These are phyloP conservation scores for Aspergillus arachidicola DNA, from an alignment of 2,329 filamentous ascomycete species.

Conservation along the genomic window DNA sequence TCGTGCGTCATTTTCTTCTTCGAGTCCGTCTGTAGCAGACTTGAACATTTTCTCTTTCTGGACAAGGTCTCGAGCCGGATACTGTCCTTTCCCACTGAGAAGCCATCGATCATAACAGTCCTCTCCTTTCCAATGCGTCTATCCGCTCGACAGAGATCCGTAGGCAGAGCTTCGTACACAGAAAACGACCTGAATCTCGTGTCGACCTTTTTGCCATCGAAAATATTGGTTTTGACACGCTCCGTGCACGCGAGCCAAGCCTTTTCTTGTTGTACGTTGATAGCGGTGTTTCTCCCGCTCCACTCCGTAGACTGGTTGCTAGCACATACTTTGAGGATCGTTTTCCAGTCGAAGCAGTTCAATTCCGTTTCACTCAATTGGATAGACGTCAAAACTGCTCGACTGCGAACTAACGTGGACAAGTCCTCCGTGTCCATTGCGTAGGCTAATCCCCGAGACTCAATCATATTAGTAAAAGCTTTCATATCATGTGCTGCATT, in stretches of 20 bases:
- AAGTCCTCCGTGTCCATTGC: background rate
- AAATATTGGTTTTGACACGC: conserved; percentile 59
- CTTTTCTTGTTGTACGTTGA: conserved; percentile 52
- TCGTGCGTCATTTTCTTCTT: conserved; percentile 46
- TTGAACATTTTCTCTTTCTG: background rate
- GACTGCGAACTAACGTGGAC: background rate
- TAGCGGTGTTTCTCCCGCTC: background rate
- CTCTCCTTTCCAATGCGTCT: conserved; percentile 60
- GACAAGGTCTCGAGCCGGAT: conserved; percentile 52
- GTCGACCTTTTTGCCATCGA: conserved; percentile 55
- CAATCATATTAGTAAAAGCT: background rate
- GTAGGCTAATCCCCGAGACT: background rate
- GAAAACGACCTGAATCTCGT: conserved; percentile 29
- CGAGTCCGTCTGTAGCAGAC: background rate
- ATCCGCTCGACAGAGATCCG: conserved; percentile 47
- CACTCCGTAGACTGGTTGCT: background rate
- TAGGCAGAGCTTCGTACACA: conserved; percentile 31
- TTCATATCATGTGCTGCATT: background rate
- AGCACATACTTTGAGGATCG: conserved; percentile 36
- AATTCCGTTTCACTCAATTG: background rate
- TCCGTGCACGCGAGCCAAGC: conserved; percentile 61
- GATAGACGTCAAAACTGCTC: background rate
- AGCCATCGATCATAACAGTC: conserved; percentile 60
- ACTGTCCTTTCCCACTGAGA: conserved; percentile 59
- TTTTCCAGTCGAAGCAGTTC: conserved; percentile 38